phyloP scores from a whole-genome alignment of 768 basidiomycete genomes.

The Aureoboletus auriporus region DNA sequence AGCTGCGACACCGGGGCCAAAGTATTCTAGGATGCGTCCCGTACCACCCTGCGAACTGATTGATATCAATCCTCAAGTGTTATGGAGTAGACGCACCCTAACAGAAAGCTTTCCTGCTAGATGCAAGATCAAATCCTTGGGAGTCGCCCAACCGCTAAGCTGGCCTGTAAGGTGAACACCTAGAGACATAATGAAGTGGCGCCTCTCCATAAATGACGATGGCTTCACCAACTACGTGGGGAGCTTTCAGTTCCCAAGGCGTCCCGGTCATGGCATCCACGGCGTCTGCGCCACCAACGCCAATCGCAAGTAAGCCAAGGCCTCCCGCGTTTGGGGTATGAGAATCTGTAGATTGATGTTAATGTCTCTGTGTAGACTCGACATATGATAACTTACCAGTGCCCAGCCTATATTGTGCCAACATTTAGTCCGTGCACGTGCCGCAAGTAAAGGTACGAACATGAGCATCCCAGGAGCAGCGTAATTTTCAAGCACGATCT shows the following conservation, averaged over 20 bases:
- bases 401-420: conserved; percentile 56
- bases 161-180: conserved; percentile 88
- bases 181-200: conserved; percentile 22
- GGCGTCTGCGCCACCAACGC: conserved; percentile 98
- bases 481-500: conserved; percentile 97
- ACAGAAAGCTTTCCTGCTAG: conserved; percentile 94
- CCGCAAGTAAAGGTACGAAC: conserved; percentile 37
- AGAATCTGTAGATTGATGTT: conserved; percentile 55
- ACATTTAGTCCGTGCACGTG: conserved; percentile 1
- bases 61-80: background rate
- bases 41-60: conserved; percentile 74
- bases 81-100: conserved; percentile 47
- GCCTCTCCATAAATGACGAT: background rate
- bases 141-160: conserved; percentile 86
- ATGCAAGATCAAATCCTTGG: conserved; percentile 95
- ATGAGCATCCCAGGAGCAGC: conserved; percentile 94
- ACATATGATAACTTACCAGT: conserved; percentile 50
- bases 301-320: conserved; percentile 92
- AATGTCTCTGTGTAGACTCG: background rate
- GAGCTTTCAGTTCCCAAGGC: conserved; percentile 96
- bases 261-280: conserved; percentile 98
- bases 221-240: conserved; percentile 67
- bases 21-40: conserved; percentile 94
- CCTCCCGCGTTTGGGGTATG: conserved; percentile 99
- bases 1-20: conserved; percentile 82